A percentile compares a stretch with the other conserved stretches of the same genome.
Evolutionary conservation across 2,329 filamentous ascomycete genomes (phyloP).

Genomic region (Talaromyces funiculosus): DNA sequence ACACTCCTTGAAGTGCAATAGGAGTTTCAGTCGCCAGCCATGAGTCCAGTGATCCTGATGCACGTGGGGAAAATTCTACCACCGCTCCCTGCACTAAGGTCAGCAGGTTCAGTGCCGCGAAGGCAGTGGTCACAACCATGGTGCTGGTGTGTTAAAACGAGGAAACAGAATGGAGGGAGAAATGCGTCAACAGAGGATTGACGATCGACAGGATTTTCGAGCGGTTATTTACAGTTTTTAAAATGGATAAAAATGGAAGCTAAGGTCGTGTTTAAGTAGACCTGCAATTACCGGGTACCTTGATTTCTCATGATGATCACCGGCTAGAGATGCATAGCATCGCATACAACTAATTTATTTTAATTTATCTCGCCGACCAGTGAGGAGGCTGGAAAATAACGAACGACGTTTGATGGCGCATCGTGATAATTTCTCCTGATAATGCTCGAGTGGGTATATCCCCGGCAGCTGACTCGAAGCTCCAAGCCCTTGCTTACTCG

Average conservation of each 20-base stretch:
- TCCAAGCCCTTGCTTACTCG: not conserved
- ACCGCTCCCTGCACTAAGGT: not conserved
- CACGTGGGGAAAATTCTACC: slow-evolving; percentile 11
- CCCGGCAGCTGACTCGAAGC: not conserved
- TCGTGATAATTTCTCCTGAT: not conserved
- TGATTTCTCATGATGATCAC: not conserved
- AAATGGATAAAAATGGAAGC: not conserved
- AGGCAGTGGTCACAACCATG: not conserved
- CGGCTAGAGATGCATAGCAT: not conserved
- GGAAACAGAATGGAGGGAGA: not conserved
- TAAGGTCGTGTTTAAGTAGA: not conserved
- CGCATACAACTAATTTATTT: not conserved
- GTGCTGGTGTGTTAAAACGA: not conserved
- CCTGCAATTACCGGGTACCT: not conserved
- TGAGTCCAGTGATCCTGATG: slow-evolving; percentile 20
- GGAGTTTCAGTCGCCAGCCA: slow-evolving; percentile 44
- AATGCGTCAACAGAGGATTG: not conserved
- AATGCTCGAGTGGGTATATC: not conserved
- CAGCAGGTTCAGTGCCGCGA: slow-evolving; percentile 15
- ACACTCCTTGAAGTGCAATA: slow-evolving; percentile 49
- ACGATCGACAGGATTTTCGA: not conserved
- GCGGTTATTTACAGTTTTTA: not conserved
- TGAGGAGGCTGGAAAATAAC: not conserved
- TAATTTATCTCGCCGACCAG: not conserved
- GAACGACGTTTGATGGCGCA: not conserved